A percentile compares a stretch with the other conserved stretches of the same genome.
Evolutionary conservation across 352 stramenopile genomes (phyloP).

Genomic region (Achlya hypogyna): DNA sequence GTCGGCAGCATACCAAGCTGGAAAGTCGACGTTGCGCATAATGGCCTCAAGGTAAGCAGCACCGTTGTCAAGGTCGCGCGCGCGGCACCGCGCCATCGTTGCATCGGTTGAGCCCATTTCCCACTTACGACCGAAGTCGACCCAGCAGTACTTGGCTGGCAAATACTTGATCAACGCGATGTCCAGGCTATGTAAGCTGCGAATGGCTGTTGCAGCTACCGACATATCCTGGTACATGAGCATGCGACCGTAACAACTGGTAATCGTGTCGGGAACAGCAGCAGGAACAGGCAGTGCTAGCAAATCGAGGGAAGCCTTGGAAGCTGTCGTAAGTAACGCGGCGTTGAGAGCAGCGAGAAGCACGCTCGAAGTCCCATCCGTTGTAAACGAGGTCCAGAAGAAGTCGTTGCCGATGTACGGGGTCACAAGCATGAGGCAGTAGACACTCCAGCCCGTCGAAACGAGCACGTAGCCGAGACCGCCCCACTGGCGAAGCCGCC

Average conservation of each 20-base stretch:
- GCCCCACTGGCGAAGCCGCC: not conserved
- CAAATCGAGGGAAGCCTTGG: not conserved
- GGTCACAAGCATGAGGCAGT: not conserved
- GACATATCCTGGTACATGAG: not conserved
- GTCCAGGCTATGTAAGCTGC: not conserved
- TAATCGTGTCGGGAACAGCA: not conserved
- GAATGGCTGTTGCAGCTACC: not conserved
- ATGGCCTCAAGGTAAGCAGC: constrained; percentile 10
- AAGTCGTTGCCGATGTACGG: constrained; percentile 6
- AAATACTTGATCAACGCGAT: not conserved
- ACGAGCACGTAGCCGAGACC: not conserved
- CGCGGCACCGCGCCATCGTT: not conserved
- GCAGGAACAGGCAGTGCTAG: not conserved
- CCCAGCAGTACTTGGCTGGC: constrained; percentile 6
- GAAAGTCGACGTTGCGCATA: constrained; percentile 1
- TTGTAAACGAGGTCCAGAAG: constrained; percentile 6
- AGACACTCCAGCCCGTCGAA: not conserved
- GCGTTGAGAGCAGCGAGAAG: not conserved
- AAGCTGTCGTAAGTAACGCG: not conserved
- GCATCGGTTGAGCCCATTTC: not conserved
- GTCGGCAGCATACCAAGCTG: not conserved
- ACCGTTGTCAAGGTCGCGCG: not conserved
- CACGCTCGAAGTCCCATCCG: not conserved
- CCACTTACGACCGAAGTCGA: constrained; percentile 2
- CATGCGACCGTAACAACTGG: not conserved